Evolutionary conservation across 352 stramenopile genomes (phyloP).

Genomic region (Pythium folliculosum): DNA sequence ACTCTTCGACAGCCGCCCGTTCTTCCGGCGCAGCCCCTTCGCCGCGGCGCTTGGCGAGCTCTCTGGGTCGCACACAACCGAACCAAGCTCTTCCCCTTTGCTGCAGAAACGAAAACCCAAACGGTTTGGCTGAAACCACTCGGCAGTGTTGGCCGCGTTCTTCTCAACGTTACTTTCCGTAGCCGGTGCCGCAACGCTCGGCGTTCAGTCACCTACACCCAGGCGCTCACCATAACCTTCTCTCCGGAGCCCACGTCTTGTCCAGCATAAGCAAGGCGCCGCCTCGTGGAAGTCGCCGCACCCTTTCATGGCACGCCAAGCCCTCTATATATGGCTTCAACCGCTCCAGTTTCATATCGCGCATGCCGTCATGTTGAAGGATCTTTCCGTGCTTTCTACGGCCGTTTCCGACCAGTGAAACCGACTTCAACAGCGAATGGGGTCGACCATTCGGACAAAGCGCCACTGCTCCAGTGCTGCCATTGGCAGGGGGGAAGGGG

Average conservation of each 20-base stretch:
- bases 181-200: constrained; percentile 22
- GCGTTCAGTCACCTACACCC: background rate
- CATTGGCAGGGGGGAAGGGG: constrained; percentile 7
- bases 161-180: constrained; percentile 31
- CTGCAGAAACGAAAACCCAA: constrained; percentile 23
- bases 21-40: constrained; percentile 22
- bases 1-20: constrained; percentile 19
- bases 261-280: background rate
- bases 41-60: constrained; percentile 9
- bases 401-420: constrained; percentile 27
- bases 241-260: constrained; percentile 4
- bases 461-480: background rate
- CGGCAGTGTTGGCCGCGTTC: background rate
- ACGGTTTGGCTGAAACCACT: constrained; percentile 28
- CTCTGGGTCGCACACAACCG: constrained; percentile 21
- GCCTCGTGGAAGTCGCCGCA: constrained; percentile 16
- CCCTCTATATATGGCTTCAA: constrained; percentile 24
- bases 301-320: constrained; percentile 14
- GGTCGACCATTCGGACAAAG: constrained; percentile 17
- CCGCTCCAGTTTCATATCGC: constrained; percentile 16
- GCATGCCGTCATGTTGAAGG: background rate
- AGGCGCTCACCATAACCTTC: background rate
- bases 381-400: constrained; percentile 22
- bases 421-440: constrained; percentile 24
- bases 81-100: constrained; percentile 3